phyloP scores from a whole-genome alignment of 1,284 basidiomycete species.

The Xanthoconium separans region DNA sequence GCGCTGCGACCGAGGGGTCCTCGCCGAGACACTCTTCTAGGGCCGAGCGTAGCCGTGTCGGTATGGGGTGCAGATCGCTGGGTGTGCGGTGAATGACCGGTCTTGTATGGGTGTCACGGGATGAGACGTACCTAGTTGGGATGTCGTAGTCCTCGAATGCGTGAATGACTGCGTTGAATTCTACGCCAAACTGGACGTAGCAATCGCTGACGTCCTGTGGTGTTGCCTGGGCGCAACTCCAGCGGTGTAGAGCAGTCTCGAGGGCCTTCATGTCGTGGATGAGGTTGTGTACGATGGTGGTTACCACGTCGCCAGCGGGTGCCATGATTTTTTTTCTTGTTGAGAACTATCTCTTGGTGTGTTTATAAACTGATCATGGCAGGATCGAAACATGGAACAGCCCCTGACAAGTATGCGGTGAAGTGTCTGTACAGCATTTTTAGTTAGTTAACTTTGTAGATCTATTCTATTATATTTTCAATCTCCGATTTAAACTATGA shows the following conservation, averaged over 20 bases:
- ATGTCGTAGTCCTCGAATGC: constrained; percentile 82
- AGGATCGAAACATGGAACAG: no score
- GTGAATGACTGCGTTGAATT: constrained; percentile 83
- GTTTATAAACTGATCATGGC: no score
- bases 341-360: background rate
- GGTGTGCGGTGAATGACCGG: background rate
- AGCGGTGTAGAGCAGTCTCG: constrained; percentile 76
- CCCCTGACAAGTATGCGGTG: no score
- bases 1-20: constrained; percentile 68
- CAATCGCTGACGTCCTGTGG: constrained; percentile 88
- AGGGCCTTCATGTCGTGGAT: constrained; percentile 87
- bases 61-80: constrained; percentile 79
- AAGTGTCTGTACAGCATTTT: no score
- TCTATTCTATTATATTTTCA: background rate
- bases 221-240: constrained; percentile 66
- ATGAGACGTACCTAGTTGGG: constrained; percentile 77
- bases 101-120: no score
- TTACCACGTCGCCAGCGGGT: constrained; percentile 41
- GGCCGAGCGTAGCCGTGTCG: constrained; percentile 75
- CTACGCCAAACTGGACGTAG: constrained; percentile 91
- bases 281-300: constrained; percentile 76
- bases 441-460: no score
- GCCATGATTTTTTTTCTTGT: no score
- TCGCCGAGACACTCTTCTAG: constrained; percentile 89
- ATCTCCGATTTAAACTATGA: constrained; percentile 12